These are phyloP conservation scores for Sugiyamaella lignohabitans DNA, from an alignment of 805 yeast genomes.

Conservation along the genomic window DNA sequence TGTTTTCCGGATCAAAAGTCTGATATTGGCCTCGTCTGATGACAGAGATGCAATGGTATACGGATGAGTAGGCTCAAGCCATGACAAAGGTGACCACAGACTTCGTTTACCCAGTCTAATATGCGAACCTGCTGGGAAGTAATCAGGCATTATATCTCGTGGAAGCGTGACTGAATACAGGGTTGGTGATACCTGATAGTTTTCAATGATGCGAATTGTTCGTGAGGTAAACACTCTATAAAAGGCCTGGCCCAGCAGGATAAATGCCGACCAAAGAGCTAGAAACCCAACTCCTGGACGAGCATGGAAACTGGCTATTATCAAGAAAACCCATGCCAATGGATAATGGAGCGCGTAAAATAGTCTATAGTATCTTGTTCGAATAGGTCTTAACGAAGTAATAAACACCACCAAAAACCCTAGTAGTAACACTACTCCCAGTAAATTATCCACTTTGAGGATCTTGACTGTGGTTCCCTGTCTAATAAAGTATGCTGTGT, in stretches of 20 bases:
- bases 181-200: slow-evolving; percentile 33
- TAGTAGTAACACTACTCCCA: slow-evolving; percentile 64
- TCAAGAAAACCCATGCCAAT: slow-evolving; percentile 68
- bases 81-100: slow-evolving; percentile 30
- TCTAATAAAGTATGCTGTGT: slow-evolving; percentile 45
- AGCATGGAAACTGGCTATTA: slow-evolving; percentile 67
- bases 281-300: slow-evolving; percentile 65
- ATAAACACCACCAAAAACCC: slow-evolving; percentile 56
- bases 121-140: slow-evolving; percentile 45
- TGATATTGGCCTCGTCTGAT: slow-evolving; percentile 38
- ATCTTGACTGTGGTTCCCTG: slow-evolving; percentile 43
- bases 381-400: slow-evolving; percentile 58
- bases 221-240: slow-evolving; percentile 39
- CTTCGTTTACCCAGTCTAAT: slow-evolving; percentile 29
- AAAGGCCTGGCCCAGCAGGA: slow-evolving; percentile 52
- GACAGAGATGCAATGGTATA: slow-evolving; percentile 47
- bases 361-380: slow-evolving; percentile 53
- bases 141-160: slow-evolving; percentile 33
- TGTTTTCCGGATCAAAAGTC: slow-evolving; percentile 35
- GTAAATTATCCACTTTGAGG: slow-evolving; percentile 49
- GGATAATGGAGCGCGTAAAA: slow-evolving; percentile 70
- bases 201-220: slow-evolving; percentile 18
- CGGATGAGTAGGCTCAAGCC: slow-evolving; percentile 41
- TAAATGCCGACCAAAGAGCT: slow-evolving; percentile 45
- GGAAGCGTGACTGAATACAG: slow-evolving; percentile 46